Base-by-base conservation (phyloP, 345 rosid species). In the Acer yangbiense region DNA sequence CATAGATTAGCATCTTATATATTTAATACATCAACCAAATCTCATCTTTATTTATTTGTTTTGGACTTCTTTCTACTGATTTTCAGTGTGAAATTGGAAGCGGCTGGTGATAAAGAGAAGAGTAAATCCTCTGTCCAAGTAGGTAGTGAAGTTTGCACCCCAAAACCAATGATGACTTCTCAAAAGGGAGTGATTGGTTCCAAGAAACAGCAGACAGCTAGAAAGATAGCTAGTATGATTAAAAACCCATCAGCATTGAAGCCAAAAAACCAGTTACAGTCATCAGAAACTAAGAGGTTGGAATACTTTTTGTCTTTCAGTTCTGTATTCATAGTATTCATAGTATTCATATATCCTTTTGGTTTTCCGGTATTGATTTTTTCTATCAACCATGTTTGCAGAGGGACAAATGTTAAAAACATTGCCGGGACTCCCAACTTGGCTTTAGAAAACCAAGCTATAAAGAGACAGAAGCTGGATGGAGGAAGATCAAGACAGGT, bases 401-500 rank as follows among this genome's bases (percentile, higher is more conserved):
- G 98, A 82, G 85, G 70, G 41, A 72, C 79, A 18, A 88, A 29
- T 66, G 73, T 73, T 43, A 86, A 82, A 71, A 76, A 73, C 20
- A 29, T 75, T 25, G 70, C 85, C 62, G 88, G 86, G 52, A 87
- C 92, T 69, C 82, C 89, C 74, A 84, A 60, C 81, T 82, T 94
- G 73, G 90, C 83, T 79, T 97, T 89, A 78, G 98, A 97, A 80
- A 92, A 91, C 80, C 99, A 93, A 87, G 98, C 99, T 20, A 87
- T 97, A 73, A 97, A 97, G 83, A 86, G 93, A 79, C 99, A 97
- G 89, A 94, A 92, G 91, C 90, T 97, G 73, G 99, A 94, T 0
- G 98, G 88, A 69, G 99, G 99, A 74, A 87, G 73, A 74, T 86
- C 98, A 39, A 92, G 95, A 91, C 97, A 89, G 96, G 99, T 94